These are phyloP conservation scores for Nakazawaea wyomingensis DNA, from an alignment of 805 yeast genomes.

Conservation along the genomic window DNA sequence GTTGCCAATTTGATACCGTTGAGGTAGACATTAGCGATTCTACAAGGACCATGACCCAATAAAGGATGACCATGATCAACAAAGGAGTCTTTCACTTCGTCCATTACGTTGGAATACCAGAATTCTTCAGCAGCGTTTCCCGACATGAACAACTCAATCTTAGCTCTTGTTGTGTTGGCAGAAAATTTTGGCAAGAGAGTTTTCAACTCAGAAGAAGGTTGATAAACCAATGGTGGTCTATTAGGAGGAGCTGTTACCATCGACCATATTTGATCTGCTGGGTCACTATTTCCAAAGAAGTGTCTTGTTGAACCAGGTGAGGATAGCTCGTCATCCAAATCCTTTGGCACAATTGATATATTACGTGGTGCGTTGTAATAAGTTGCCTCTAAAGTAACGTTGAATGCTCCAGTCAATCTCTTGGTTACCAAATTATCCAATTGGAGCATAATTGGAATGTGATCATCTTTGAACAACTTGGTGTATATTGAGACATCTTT, in stretches of 20 bases:
- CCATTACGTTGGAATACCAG: conserved; percentile 67
- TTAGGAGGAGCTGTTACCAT: conserved; percentile 24
- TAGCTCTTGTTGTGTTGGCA: conserved; percentile 54
- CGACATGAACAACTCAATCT: conserved; percentile 55
- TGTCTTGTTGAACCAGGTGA: conserved; percentile 17
- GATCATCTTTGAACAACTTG: conserved; percentile 38
- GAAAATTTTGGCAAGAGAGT: conserved; percentile 41
- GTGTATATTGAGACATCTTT: conserved; percentile 63
- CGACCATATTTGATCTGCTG: conserved; percentile 36
- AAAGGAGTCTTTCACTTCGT: conserved; percentile 38
- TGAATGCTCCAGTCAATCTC: conserved; percentile 56
- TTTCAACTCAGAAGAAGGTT: conserved; percentile 35
- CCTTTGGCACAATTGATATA: conserved; percentile 10
- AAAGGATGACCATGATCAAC: conserved; percentile 32
- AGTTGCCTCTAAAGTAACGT: conserved; percentile 43
- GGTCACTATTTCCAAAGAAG: conserved; percentile 26
- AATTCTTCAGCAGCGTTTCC: conserved; percentile 82
- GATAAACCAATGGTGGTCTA: conserved; percentile 41
- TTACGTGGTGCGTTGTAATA: conserved; percentile 36
- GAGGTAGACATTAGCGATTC: conserved; percentile 59
- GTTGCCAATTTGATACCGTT: conserved; percentile 56
- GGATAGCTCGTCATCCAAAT: conserved; percentile 16
- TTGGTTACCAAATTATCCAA: conserved; percentile 58
- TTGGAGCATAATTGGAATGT: conserved; percentile 44
- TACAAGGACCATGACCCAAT: conserved; percentile 65